These are phyloP conservation scores for Pyrus pyrifolia DNA, from an alignment of 306 rosid genomes.

Conservation along the genomic window DNA sequence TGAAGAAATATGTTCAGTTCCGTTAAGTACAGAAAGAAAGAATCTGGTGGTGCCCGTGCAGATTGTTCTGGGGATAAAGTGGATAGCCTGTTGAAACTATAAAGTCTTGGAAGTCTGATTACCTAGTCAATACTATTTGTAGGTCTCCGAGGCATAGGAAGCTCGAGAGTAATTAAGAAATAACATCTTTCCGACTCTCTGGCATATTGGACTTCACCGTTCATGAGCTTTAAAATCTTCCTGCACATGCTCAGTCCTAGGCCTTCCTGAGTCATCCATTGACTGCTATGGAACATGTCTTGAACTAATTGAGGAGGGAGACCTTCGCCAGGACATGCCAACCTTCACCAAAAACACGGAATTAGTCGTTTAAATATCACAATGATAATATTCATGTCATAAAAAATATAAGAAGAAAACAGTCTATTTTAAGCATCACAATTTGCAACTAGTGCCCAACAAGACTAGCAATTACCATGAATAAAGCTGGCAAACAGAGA, in stretches of 20 bases:
- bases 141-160: conserved; percentile 54
- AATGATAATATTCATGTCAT: not conserved
- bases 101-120: conserved; percentile 7
- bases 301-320: conserved; percentile 83
- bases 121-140: conserved; percentile 32
- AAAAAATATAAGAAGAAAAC: not conserved
- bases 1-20: conserved; percentile 17
- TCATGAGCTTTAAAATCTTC: conserved; percentile 84
- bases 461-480: not conserved
- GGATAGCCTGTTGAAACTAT: conserved; percentile 27
- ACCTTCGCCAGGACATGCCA: conserved; percentile 97
- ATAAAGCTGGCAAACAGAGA: not conserved
- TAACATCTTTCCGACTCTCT: conserved; percentile 92
- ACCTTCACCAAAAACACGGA: conserved; percentile 40
- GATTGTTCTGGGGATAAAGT: conserved; percentile 8
- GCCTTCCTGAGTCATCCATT: conserved; percentile 86
- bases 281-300: conserved; percentile 84
- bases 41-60: conserved; percentile 20
- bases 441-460: not conserved
- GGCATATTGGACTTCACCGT: conserved; percentile 86
- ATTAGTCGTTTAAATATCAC: not conserved
- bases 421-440: not conserved
- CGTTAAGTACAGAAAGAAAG: conserved; percentile 10
- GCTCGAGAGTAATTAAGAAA: conserved; percentile 71
- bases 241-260: conserved; percentile 91